Evolutionary conservation across 306 rosid species (phyloP), one percentile per base, ranked within the genome.

Genomic region (Castanea mollissima): DNA sequence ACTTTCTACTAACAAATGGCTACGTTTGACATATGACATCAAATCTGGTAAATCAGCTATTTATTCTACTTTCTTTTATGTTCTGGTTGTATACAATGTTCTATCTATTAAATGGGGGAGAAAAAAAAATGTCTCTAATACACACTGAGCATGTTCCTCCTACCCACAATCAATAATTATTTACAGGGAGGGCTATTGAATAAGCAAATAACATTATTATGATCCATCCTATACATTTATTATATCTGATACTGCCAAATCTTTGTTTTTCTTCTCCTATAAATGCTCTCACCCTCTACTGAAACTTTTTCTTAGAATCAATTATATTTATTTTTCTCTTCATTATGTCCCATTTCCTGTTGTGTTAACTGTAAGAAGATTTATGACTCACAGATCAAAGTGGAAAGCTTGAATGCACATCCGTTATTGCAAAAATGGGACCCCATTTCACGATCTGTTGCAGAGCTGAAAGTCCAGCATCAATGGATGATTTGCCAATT

Each of bases 391-490:
- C 90, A 95, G 98, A 84, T 85, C 92, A 84, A 89, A 95, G 98
- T 78, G 98, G 99, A 74, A 95, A 95, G 79, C 97, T 93, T 55
- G 99, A 95, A 79, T 95, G 99, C 83, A 76, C 84, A 73, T 93
- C 94, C 54, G 94, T 93, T 83, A 75, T 88, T 87, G 98, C 93
- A 2, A 93, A 89, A 86, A 86, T 95, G 81, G 96, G 94, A 73
- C 87, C 90, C 49, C 92, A 89, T 86, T 91, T 93, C 77, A 80
- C 91, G 32, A 95, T 95, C 81, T 90, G 98, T 88, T 90, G 99
- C 86, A 90, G 92, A 84, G 98, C 97, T 69, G 99, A 93, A 83
- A 95, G 97, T 78, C 99, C 99, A 35, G 96, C 93, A 75, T 93
- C 99, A 35, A 87, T 93, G 91, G 90, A 89, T 84, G 91, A 86